Percentiles rank a stretch among this genome's conserved stretches.
Evolutionary conservation across 208 protist species (phyloP).

Genomic region (Crithidia expoeki): DNA sequence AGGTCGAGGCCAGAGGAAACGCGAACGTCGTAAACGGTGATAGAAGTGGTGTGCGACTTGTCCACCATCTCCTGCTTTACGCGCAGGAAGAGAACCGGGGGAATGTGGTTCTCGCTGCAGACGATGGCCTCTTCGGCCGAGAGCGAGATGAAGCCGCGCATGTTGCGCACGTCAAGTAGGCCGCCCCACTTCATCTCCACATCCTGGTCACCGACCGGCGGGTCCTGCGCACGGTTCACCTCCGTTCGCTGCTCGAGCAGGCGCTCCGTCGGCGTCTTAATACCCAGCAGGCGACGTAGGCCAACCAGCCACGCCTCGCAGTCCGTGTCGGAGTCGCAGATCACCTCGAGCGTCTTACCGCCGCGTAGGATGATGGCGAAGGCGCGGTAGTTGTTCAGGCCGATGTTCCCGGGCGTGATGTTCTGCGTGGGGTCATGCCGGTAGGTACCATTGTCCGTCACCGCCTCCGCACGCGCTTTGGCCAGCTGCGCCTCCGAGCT

Average conservation of each 20-base stretch:
- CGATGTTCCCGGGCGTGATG: slow-evolving; percentile 80
- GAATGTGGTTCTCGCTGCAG: slow-evolving; percentile 90
- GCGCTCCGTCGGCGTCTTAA: slow-evolving; percentile 66
- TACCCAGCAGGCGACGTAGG: slow-evolving; percentile 80
- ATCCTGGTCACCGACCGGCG: slow-evolving; percentile 18
- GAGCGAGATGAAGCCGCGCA: slow-evolving; percentile 81
- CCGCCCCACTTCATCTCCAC: slow-evolving; percentile 84
- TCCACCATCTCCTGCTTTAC: slow-evolving; percentile 86
- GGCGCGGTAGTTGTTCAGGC: slow-evolving; percentile 85
- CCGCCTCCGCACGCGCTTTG: slow-evolving; percentile 67
- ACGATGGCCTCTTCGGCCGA: slow-evolving; percentile 72
- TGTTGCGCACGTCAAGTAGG: slow-evolving; percentile 80
- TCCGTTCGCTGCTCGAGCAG: slow-evolving; percentile 53
- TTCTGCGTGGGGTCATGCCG: slow-evolving; percentile 75
- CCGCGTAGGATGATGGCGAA: slow-evolving; percentile 83
- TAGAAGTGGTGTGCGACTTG: slow-evolving; percentile 60
- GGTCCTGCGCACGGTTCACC: slow-evolving; percentile 3
- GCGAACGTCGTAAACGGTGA: slow-evolving; percentile 89
- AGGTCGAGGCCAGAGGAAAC: slow-evolving; percentile 81
- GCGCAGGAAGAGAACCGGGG: slow-evolving; percentile 84
- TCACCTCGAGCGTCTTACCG: slow-evolving; percentile 88
- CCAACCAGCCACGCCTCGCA: slow-evolving; percentile 90
- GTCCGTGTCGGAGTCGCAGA: slow-evolving; percentile 91
- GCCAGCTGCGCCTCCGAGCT: slow-evolving; percentile 71
- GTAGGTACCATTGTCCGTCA: slow-evolving; percentile 83